Evolutionary conservation across 805 yeast genomes (phyloP).

Genomic region (Wickerhamomyces bovis): DNA sequence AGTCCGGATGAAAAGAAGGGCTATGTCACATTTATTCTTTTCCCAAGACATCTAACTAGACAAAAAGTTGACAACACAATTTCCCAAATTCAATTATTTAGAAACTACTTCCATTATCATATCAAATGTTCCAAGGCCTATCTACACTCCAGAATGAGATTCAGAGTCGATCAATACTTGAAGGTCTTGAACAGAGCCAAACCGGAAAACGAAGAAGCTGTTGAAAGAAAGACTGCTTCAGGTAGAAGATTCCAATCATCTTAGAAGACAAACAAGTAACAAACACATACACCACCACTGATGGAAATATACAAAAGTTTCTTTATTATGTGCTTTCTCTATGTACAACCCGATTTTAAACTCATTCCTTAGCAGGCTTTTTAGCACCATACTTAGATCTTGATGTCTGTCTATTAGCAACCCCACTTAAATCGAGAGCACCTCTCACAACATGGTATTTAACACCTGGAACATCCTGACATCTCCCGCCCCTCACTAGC

Average conservation of each 20-base stretch:
- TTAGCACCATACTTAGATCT: conserved; percentile 94
- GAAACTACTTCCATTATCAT: conserved; percentile 98
- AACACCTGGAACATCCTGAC: conserved; percentile 97
- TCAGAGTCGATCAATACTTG: conserved; percentile 86
- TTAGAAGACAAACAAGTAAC: too few species aligned
- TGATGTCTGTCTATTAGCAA: conserved; percentile 83
- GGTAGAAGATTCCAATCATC: conserved; percentile 24
- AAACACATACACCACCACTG: background rate
- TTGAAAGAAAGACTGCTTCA: conserved; percentile 29
- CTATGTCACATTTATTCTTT: conserved; percentile 64
- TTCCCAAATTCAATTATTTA: conserved; percentile 83
- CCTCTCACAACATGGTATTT: conserved; percentile 93
- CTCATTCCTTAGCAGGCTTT: conserved; percentile 50
- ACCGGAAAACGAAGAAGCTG: conserved; percentile 82
- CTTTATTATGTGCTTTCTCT: background rate
- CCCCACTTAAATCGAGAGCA: conserved; percentile 87
- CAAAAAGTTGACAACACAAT: conserved; percentile 80
- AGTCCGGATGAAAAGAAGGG: conserved; percentile 41
- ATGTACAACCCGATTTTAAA: background rate
- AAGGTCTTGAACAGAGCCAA: conserved; percentile 96
- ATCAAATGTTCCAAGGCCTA: conserved; percentile 98
- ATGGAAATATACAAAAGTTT: conserved; percentile 2
- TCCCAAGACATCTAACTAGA: conserved; percentile 68
- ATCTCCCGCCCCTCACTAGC: conserved; percentile 95
- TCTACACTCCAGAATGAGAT: conserved; percentile 98